Evolutionary conservation across 768 basidiomycete species (phyloP), one percentile per base, ranked within the genome.

Genomic region (Zangia roseola): DNA sequence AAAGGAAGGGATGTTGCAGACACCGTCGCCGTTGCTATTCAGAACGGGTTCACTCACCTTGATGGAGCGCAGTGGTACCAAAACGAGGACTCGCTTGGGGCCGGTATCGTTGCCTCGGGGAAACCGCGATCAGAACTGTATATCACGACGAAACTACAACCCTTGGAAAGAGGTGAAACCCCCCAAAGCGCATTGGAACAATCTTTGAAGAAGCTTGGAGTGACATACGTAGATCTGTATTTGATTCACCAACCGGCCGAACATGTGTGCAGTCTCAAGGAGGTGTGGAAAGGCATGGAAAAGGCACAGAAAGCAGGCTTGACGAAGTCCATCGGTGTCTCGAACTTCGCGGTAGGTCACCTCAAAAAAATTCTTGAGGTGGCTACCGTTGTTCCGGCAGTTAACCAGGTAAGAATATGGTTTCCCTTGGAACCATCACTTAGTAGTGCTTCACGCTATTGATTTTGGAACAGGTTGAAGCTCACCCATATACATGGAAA

Each of bases 271-370:
- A 74, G 65, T 44, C 64, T 85, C 44, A 69, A 70, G 47, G 72
- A 79, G 21, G 61, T 78, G 43, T 87, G 86, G 85, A 72, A 72
- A 40, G 78, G 69, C 6, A 77, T 88, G 77, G 84, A 86, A 57
- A 76, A 74, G 34, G 67, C 80, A 31, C 71, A 81, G 57, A 59
- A 59, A 19, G 75, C 66, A 6, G 74, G 75, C 10, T 54, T 70
- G 36, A 63, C 72, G 20, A 71, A 61, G 50, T 69, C 67, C 43
- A 74, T 79, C 35, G 81, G 82, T 5, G 77, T 84, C 14, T 78
- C 78, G n/a, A 84, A 84, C 66, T 79, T 77, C 60, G 68, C 68
- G 16, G 59, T 71, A 17, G 56, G 67, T 36, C 62, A 78, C 23
- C 61, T 83, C 39, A 64, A 74, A 44, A 66, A 72, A 20, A 65